Evolutionary conservation across 106 monocot genomes (phyloP), one percentile per base, ranked within the genome.

Genomic region (Dendrobium officinale): DNA sequence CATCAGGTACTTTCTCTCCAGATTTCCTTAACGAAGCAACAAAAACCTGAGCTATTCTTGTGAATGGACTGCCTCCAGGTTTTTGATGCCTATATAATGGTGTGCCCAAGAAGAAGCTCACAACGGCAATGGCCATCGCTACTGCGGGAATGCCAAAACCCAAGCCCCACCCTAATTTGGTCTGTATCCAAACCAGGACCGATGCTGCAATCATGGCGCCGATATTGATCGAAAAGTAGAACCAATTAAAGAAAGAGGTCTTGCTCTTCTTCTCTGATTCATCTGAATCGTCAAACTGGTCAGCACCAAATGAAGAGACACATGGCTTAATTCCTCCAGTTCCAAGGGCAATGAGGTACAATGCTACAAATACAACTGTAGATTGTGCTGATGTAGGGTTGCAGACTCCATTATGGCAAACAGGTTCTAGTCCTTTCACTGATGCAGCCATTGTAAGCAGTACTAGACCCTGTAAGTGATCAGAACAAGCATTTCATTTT

Each of bases 171-270:
- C 89, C 89, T 19, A 88, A 86, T 76, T 86, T 80, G 6, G 77
- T 88, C 81, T 88, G 88, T 64, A 88, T 77, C 55, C 77, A 88
- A 17, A 88, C 88, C 64, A 88, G 67, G 45, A 81, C 83, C 6
- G 88, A 86, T 0, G 88, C 61, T 31, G 88, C 88, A 66, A 88
- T 49, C 9, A 88, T 55, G 5, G 88, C 83, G 2, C 88, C 88
- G 15, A 88, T 77, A 45, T 88, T 88, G 78, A 88, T 88, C 19
- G 88, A 81, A 47, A 88, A 86, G 55, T 88, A 88, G 81, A 88
- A 88, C 88, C 88, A 88, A 74, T 88, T 88, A 81, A 88, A 88
- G 81, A 88, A 88, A 13, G 86, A 86, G 41, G 83, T 84, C 89
- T 89, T 89, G 79, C 81, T 83, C 54, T 79, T 84, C 81, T 84